These are phyloP conservation scores for Phoma sp. DNA, from an alignment of 2,329 filamentous ascomycete genomes.

Conservation along the genomic window DNA sequence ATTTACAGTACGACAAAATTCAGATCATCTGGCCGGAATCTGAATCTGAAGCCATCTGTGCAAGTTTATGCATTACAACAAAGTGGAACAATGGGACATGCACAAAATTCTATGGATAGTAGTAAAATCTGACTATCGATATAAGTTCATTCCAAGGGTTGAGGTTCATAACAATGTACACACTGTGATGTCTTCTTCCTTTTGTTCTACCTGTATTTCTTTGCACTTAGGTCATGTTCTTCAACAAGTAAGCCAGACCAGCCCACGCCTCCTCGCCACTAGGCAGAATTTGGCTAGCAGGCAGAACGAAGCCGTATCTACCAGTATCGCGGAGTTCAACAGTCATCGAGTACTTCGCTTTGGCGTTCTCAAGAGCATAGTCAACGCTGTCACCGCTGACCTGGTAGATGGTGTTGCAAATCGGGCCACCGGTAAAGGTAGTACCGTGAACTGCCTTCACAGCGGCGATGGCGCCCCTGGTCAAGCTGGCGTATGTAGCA, in stretches of 20 bases:
- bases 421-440: conserved; percentile 53
- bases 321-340: conserved; percentile 61
- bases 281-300: conserved; percentile 58
- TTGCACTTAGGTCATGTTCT: conserved; percentile 33
- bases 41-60: no score
- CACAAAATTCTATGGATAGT: no score
- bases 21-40: no score
- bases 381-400: conserved; percentile 58
- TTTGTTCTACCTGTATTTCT: no score
- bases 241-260: conserved; percentile 45
- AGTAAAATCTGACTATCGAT: not conserved
- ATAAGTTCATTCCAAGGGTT: not conserved
- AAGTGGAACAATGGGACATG: no score
- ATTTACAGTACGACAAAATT: no score
- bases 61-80: no score
- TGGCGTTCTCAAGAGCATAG: conserved; percentile 53
- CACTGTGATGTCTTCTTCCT: no score
- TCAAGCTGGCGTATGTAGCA: conserved; percentile 58
- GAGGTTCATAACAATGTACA: not conserved
- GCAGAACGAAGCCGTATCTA: conserved; percentile 58
- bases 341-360: conserved; percentile 56
- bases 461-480: conserved; percentile 58
- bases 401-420: conserved; percentile 69
- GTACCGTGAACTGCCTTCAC: conserved; percentile 64
- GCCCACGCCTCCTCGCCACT: conserved; percentile 58